phyloP scores from a whole-genome alignment of 139 green algal genomes.

The Asterochloris erici region DNA sequence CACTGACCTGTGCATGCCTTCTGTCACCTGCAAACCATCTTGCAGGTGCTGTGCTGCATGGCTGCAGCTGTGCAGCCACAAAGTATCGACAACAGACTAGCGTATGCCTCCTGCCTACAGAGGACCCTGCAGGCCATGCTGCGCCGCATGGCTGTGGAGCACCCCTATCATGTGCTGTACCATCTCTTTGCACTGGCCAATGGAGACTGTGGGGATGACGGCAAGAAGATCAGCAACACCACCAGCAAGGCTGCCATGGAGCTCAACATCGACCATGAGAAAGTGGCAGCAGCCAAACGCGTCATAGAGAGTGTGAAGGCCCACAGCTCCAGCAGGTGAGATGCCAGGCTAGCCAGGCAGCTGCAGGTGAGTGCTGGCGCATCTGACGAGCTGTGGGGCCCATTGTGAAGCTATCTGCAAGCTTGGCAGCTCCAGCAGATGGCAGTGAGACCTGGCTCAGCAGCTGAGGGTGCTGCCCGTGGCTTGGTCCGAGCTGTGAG shows the following conservation, averaged over 20 bases:
- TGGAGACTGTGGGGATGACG: slow-evolving; percentile 40
- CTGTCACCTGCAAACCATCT: too few species aligned
- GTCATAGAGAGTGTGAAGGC: not conserved
- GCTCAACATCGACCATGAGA: slow-evolving; percentile 29
- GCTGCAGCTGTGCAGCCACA: not conserved
- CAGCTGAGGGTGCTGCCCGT: too few species aligned
- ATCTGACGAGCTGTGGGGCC: not conserved
- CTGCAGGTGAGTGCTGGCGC: not conserved
- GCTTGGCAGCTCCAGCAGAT: too few species aligned
- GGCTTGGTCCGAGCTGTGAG: too few species aligned
- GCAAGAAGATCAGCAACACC: not conserved
- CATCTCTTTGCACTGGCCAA: slow-evolving; percentile 75
- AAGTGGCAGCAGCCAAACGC: slow-evolving; percentile 19
- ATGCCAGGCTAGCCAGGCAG: too few species aligned
- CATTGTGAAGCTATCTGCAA: too few species aligned
- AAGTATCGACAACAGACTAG: not conserved
- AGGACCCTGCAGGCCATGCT: slow-evolving; percentile 45
- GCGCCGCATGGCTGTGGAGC: slow-evolving; percentile 59
- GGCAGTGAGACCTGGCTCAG: too few species aligned
- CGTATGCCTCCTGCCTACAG: slow-evolving; percentile 13
- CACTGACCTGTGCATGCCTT: too few species aligned
- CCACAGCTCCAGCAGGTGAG: not conserved
- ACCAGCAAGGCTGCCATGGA: slow-evolving; percentile 9
- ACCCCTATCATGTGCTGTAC: slow-evolving; percentile 84
- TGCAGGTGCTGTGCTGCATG: too few species aligned